Conservation (phyloP, 192 early-diverging fungal species). For the Umbelopsis ramanniana region DNA sequence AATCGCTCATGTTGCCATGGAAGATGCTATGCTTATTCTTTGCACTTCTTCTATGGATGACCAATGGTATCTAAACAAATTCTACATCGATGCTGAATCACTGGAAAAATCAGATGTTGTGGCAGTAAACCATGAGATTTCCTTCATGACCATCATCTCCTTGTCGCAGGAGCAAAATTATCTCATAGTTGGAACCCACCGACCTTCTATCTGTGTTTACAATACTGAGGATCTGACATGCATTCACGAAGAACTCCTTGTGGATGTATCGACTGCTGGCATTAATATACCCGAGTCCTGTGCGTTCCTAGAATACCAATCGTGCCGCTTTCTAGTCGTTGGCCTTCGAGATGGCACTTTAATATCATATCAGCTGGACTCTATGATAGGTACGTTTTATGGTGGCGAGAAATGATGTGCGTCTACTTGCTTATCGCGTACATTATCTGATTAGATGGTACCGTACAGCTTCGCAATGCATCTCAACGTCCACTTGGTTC, state of each 20-base stretch:
- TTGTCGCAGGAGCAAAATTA: neutral
- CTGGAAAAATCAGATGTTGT: neutral
- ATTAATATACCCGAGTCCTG: slow-evolving; percentile 10
- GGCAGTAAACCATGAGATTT: neutral
- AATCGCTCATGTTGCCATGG: neutral
- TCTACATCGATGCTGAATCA: neutral
- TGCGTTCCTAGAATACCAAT: neutral
- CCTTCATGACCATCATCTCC: neutral
- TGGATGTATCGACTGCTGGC: slow-evolving; percentile 5
- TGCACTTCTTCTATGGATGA: neutral
- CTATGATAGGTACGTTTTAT: neutral
- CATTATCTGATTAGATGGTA: neutral
- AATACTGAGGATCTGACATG: neutral
- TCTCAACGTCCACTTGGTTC: neutral
- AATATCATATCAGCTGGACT: neutral
- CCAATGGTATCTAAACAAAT: neutral
- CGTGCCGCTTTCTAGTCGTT: neutral
- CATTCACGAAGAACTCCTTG: neutral
- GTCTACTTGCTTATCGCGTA: neutral
- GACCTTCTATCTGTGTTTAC: neutral
- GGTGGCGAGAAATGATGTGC: neutral
- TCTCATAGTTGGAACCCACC: neutral
- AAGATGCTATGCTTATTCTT: neutral
- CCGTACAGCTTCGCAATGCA: neutral
- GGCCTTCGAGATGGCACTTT: slow-evolving; percentile 14